Base-by-base conservation (phyloP, 2,329 filamentous ascomycete genomes). In the Sporothrix brasiliensis region DNA sequence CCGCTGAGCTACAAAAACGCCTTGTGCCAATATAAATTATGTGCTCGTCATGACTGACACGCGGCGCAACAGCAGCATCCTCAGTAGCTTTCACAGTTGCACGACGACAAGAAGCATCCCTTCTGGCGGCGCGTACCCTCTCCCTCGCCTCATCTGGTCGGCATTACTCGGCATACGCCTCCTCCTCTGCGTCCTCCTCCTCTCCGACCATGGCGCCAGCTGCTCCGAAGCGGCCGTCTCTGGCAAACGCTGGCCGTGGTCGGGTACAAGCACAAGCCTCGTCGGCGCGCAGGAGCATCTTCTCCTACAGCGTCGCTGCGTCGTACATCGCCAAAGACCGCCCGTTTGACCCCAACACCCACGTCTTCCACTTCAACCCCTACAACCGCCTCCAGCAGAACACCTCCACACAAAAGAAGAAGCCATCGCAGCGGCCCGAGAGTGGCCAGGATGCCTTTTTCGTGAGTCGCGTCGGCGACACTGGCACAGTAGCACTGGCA, bases 371-470 rank as follows among this genome's bases (percentile, higher is more conserved):
- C 77, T 94, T 92, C 81, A 88, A 90, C 73, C 88, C 88, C 1
- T 84, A 88, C 79, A 83, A 88, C 76, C 84, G 83, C 67, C 88
- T 86, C 74, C 85, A 85, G 72, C 84, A 82, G 72, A 83, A 39
- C 83, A 67, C 78, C 77, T 44, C 83, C 86, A 50, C 58, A 19
- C 69, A 24, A 24, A 39, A 47, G 6, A 88, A 88, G 78, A 83
- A 82, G 74, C 85, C 61, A 0, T 41, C 67, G 34, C 58, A 83
- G 73, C 88, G 91, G 30, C 92, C 91, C 66, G 90, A 88, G 71
- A 95, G 92, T 67, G 95, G 95, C 19, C 94, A 99, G 80, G 95
- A 99, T 85, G 92, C 95, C 71, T 98, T 97, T 83, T 99, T 99
- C 80, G 91, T 95, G 75, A 88, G 91, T 77, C 88, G 89, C 30